phyloP scores from a whole-genome alignment of 805 yeast genomes.

The Lipomyces japonicus region DNA sequence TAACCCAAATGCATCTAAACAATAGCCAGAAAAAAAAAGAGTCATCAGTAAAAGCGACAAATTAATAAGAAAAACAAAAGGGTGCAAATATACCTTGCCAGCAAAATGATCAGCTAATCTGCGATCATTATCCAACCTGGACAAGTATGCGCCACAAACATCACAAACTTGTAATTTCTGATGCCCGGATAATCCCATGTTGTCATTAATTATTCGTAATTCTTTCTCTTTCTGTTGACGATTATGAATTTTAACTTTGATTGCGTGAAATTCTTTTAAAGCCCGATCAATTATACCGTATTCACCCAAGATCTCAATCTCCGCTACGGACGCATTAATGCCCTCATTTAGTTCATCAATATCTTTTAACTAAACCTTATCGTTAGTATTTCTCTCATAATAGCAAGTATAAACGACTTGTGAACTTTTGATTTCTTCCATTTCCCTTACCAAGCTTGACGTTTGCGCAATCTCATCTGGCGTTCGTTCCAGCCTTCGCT shows the following conservation, averaged over 20 bases:
- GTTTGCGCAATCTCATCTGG: constrained; percentile 63
- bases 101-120: constrained; percentile 84
- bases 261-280: constrained; percentile 33
- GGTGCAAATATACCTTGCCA: constrained; percentile 47
- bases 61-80: not conserved
- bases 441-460: constrained; percentile 28
- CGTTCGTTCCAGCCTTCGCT: constrained; percentile 63
- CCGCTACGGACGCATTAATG: constrained; percentile 24
- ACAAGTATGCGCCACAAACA: constrained; percentile 83
- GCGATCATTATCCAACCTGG: constrained; percentile 80
- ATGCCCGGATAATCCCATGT: constrained; percentile 77
- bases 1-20: constrained; percentile 72
- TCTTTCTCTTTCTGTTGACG: constrained; percentile 53
- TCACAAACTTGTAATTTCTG: constrained; percentile 89
- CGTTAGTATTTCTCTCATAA: not conserved
- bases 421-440: constrained; percentile 24
- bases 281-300: constrained; percentile 36
- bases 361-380: constrained; percentile 14
- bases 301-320: constrained; percentile 24
- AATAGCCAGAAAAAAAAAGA: not conserved
- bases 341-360: constrained; percentile 25
- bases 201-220: constrained; percentile 60
- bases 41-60: not conserved
- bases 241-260: constrained; percentile 36
- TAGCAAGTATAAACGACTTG: not conserved